phyloP scores from a whole-genome alignment of 345 rosid genomes.

The Acer saccharum region DNA sequence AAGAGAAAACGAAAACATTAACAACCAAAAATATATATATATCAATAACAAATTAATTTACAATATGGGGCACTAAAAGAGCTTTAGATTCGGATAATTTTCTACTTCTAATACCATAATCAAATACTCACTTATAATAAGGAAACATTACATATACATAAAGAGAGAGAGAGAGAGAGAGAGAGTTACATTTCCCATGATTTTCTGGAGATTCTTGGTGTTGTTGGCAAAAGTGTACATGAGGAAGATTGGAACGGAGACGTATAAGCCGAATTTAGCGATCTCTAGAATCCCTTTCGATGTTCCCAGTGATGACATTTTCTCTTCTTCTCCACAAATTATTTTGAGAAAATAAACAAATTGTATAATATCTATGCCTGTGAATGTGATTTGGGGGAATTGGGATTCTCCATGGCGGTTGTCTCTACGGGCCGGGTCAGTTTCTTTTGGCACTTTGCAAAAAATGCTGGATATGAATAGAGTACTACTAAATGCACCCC shows the following conservation, averaged over 20 bases:
- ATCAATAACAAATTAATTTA: no score
- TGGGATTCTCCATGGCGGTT: not conserved
- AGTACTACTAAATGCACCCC: no score
- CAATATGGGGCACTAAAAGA: no score
- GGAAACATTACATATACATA: not conserved
- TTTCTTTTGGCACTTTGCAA: no score
- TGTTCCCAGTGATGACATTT: conserved; percentile 74
- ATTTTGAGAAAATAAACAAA: not conserved
- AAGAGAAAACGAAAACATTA: no score
- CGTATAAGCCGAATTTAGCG: conserved; percentile 78
- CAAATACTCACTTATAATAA: not conserved
- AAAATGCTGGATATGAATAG: no score
- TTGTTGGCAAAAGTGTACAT: conserved; percentile 86
- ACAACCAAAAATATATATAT: not conserved
- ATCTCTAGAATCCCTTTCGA: conserved; percentile 80
- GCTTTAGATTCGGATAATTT: not conserved
- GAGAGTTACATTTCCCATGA: conserved; percentile 77
- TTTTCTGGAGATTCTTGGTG: conserved; percentile 72
- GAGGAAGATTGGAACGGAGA: conserved; percentile 64
- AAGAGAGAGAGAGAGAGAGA: not conserved
- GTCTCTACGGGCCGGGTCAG: not conserved
- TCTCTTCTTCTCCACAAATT: conserved; percentile 11
- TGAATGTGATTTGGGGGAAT: no score
- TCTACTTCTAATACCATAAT: not conserved
- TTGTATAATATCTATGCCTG: no score